Evolutionary conservation across 177 flowering plant species (phyloP).

Genomic region (Tripterygium wilfordii): DNA sequence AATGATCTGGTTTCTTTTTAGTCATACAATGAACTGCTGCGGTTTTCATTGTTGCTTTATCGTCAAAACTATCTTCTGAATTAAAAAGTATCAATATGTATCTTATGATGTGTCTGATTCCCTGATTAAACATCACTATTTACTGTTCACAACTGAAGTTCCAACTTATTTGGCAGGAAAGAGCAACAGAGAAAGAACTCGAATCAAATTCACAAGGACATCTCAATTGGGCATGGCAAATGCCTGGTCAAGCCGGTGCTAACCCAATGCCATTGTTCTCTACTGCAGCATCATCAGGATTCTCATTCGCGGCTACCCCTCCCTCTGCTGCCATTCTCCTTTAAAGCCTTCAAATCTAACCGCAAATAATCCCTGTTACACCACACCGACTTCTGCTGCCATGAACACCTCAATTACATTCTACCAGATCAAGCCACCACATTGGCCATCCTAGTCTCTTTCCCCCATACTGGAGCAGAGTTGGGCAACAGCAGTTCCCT

Average conservation of each 20-base stretch:
- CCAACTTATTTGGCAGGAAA: slow-evolving; percentile 25
- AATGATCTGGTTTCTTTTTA: too few relatives aligned
- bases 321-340: slow-evolving; percentile 25
- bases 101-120: too few relatives aligned
- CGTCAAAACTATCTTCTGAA: too few relatives aligned
- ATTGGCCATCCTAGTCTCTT: slow-evolving; percentile 12
- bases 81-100: too few relatives aligned
- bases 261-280: slow-evolving; percentile 29
- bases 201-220: slow-evolving; percentile 21
- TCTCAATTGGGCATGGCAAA: slow-evolving; percentile 35
- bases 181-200: slow-evolving; percentile 19
- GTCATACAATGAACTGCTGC: too few relatives aligned
- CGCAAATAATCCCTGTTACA: slow-evolving; percentile 17
- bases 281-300: slow-evolving; percentile 66
- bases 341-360: slow-evolving; percentile 8
- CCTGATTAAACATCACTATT: too few relatives aligned
- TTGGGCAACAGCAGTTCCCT: too few relatives aligned
- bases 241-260: slow-evolving; percentile 24
- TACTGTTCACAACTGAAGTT: too few relatives aligned
- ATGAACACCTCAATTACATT: slow-evolving; percentile 11
- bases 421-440: slow-evolving; percentile 20
- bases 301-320: slow-evolving; percentile 30
- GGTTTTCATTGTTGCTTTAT: too few relatives aligned
- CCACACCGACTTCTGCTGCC: slow-evolving; percentile 4
- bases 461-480: not conserved